Base-by-base conservation (phyloP, 176 grass and related monocot species). In the Canna indica region DNA sequence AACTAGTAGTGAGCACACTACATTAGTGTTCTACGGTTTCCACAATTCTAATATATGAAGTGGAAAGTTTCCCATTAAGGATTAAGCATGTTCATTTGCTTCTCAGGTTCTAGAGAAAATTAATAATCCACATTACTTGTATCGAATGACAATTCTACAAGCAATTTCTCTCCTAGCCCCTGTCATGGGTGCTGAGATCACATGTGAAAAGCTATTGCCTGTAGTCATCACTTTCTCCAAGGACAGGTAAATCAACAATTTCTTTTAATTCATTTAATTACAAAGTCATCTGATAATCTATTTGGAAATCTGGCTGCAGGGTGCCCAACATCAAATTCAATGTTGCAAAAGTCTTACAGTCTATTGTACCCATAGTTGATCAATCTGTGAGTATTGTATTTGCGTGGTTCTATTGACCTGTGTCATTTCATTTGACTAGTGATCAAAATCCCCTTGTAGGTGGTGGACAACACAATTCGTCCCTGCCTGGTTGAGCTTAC, bases 301-400 rank as follows among this genome's bases (percentile, higher is more conserved):
- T 32, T 33, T 60, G 15, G 58, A 42, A 36, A 28, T 70, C n/a
- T 72, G 16, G 53, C 65, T 85, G 34, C 73, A 97, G 93, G 73
- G 93, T 97, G 28, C 93, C 93, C 0, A 97, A 97, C 82, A 92
- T 97, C 62, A 97, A 92, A 53, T 97, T 97, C 77, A 97, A 92
- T 68, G 84, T 87, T 34, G 93, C 93, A 15, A 97, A 97, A 66
- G 88, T 97, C 47, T 64, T 92, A 64, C 86, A 90, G 76, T 88
- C 88, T 3, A 79, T 97, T n/a, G 61, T 90, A 56, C 86, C 88
- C 31, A 90, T 87, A 35, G 81, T 92, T 59, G 86, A 87, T 59
- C 79, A 81, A 73, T 85, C 85, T 62, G 88, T 97, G 72, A 87
- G 93, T 84, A 67, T 7, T 34, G 47, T 13, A 46, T 25, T 34